phyloP scores from a whole-genome alignment of 2,329 filamentous ascomycete genomes.

The Sporothrix inflata region DNA sequence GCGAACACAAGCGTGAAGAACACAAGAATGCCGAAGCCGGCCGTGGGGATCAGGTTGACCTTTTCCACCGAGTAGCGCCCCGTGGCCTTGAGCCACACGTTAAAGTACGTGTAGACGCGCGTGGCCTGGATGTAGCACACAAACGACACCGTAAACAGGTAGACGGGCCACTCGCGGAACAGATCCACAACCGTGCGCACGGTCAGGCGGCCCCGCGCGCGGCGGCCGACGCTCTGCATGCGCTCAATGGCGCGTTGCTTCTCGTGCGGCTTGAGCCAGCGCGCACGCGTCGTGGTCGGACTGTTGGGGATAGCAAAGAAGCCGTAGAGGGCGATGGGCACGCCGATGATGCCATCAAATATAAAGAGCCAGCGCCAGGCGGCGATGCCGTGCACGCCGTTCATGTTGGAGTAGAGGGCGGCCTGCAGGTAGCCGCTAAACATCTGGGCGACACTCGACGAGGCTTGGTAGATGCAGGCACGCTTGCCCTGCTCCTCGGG shows the following conservation, averaged over 20 bases:
- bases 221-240: slow-evolving; percentile 27
- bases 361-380: slow-evolving; percentile 49
- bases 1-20: slow-evolving; percentile 54
- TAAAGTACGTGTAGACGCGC: slow-evolving; percentile 33
- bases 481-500: slow-evolving; percentile 49
- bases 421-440: slow-evolving; percentile 45
- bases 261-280: slow-evolving; percentile 29
- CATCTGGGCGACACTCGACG: slow-evolving; percentile 41
- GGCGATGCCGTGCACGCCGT: slow-evolving; percentile 40
- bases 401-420: slow-evolving; percentile 42
- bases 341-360: slow-evolving; percentile 42
- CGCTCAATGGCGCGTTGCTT: slow-evolving; percentile 25
- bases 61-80: slow-evolving; percentile 47
- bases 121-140: slow-evolving; percentile 30
- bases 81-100: slow-evolving; percentile 37
- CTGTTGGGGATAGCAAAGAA: slow-evolving; percentile 36
- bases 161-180: slow-evolving; percentile 32
- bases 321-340: slow-evolving; percentile 36
- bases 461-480: slow-evolving; percentile 47
- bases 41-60: slow-evolving; percentile 52
- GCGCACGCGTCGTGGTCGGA: slow-evolving; percentile 27
- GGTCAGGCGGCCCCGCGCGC: not conserved
- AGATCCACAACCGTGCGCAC: slow-evolving; percentile 8
- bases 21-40: slow-evolving; percentile 38
- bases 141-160: slow-evolving; percentile 30